phyloP scores from a whole-genome alignment of 2,329 filamentous ascomycete genomes.

The Nemania diffusa region DNA sequence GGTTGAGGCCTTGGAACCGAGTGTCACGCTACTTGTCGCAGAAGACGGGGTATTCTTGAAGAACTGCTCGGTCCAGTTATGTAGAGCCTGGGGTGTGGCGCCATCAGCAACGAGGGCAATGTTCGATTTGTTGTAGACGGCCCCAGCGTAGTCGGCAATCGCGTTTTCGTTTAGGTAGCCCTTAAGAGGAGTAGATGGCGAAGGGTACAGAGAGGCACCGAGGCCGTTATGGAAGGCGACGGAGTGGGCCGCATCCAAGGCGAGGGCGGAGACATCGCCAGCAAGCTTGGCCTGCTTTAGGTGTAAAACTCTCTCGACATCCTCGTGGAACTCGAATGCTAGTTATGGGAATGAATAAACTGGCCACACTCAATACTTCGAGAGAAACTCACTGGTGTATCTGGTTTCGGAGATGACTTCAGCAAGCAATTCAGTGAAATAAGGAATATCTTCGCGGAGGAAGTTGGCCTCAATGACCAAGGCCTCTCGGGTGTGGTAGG shows the following conservation, averaged over 20 bases:
- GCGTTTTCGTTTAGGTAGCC: slow-evolving; percentile 83
- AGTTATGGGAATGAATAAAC: slow-evolving; percentile 36
- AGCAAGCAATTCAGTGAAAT: slow-evolving; percentile 94
- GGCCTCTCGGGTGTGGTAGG: slow-evolving; percentile 93
- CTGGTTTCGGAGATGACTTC: slow-evolving; percentile 91
- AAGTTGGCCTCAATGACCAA: slow-evolving; percentile 94
- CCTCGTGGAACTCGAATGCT: slow-evolving; percentile 93
- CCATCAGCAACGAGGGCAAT: slow-evolving; percentile 93
- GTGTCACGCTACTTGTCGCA: slow-evolving; percentile 61
- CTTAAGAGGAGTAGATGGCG: slow-evolving; percentile 75
- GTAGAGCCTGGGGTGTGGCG: slow-evolving; percentile 77
- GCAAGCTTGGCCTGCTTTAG: slow-evolving; percentile 79
- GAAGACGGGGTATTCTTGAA: slow-evolving; percentile 76
- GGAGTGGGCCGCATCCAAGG: slow-evolving; percentile 83
- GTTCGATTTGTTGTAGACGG: slow-evolving; percentile 88
- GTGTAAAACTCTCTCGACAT: slow-evolving; percentile 81
- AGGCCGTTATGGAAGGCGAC: slow-evolving; percentile 76
- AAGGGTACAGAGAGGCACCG: slow-evolving; percentile 79
- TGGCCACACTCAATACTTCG: slow-evolving; percentile 29
- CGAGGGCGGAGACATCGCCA: slow-evolving; percentile 71
- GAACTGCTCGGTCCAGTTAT: slow-evolving; percentile 93
- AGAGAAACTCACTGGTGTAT: slow-evolving; percentile 73
- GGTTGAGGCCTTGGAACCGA: slow-evolving; percentile 75
- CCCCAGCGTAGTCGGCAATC: slow-evolving; percentile 78
- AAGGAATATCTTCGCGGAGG: slow-evolving; percentile 93